Evolutionary conservation across 306 rosid species (phyloP).

Genomic region (Cucurbita maxima): DNA sequence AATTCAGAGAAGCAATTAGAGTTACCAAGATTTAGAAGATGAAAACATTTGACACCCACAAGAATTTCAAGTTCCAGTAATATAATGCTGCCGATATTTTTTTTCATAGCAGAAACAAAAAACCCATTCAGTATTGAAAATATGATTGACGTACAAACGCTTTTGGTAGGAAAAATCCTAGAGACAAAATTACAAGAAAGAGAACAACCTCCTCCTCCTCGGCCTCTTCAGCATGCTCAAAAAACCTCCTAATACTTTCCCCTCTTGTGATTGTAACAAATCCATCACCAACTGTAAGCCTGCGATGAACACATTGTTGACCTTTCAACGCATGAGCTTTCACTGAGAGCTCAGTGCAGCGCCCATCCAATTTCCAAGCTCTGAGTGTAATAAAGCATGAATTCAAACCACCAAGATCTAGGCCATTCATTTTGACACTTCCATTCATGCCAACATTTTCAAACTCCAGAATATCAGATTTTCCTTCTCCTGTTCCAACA

Average conservation of each 20-base stretch:
- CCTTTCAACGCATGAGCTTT: constrained; percentile 94
- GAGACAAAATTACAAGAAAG: constrained; percentile 15
- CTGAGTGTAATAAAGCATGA: constrained; percentile 81
- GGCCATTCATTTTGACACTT: constrained; percentile 59
- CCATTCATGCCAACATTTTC: constrained; percentile 87
- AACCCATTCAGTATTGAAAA: background rate
- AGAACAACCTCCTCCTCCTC: constrained; percentile 95
- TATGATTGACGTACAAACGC: background rate
- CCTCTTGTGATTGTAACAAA: constrained; percentile 85
- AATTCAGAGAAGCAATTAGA: constrained; percentile 11
- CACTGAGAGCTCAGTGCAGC: constrained; percentile 77
- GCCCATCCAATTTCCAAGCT: constrained; percentile 93
- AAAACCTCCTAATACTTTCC: constrained; percentile 75
- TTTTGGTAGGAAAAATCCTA: background rate
- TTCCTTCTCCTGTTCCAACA: constrained; percentile 96
- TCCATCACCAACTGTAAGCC: constrained; percentile 84
- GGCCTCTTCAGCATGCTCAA: constrained; percentile 99
- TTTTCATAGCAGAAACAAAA: background rate
- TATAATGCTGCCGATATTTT: background rate
- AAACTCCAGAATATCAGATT: constrained; percentile 81
- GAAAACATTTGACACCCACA: background rate
- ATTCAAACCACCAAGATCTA: constrained; percentile 66
- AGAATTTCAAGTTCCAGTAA: background rate
- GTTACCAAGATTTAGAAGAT: constrained; percentile 5
- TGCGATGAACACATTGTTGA: constrained; percentile 89